Evolutionary conservation across 2,329 filamentous ascomycete species (phyloP), one percentile per base, ranked within the genome.

Genomic region (Lasiodiplodia gonubiensis): DNA sequence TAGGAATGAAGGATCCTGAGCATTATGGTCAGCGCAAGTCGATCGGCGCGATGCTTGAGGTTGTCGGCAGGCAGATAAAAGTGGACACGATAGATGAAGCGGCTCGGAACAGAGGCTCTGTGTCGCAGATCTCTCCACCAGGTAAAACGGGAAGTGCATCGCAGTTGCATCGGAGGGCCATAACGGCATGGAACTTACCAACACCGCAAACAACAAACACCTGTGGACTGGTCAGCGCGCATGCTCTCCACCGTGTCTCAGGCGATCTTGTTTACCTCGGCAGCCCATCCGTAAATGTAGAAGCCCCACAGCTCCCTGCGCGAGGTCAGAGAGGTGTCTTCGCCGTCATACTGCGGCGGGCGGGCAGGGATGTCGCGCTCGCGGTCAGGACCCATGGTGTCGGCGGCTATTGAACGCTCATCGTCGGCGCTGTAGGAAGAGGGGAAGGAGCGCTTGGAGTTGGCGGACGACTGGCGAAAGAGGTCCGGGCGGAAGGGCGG

Each of bases 251-350:
- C 59, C n/a, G 30, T 27, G 33, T 12, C 49, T 35, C 25, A 12
- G 21, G 39, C 53, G 25, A 12, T 27, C 6, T 37, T 39, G 33
- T 37, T 35, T 74, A 80, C 78, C 82, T 99, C 95, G 23, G 94
- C 93, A 27, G 95, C 95, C 85, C 97, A 98, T 51, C 92, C 92
- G 82, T 98, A 98, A 77, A 91, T 90, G 80, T 98, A 99, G 92
- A 96, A 99, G 73, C 94, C 95, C 48, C 89, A 84, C 69, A 98
- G 86, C 85, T 99, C 95, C 79, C 91, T 94, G 72, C 82, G 83
- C 78, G 92, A 97, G 11, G 95, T 98, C 66, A 91, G 87, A n/a
- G 94, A 86, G 27, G 89, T 92, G 79, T 99, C 95, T 78, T 98
- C 93, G 69, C 92, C 93, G 2, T 85, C 84, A 78, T 96, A 97